These are phyloP conservation scores for Bryoerythrophyllum caledonicum DNA, from an alignment of 225 moss, liverwort and hornwort species.

Conservation along the genomic window DNA sequence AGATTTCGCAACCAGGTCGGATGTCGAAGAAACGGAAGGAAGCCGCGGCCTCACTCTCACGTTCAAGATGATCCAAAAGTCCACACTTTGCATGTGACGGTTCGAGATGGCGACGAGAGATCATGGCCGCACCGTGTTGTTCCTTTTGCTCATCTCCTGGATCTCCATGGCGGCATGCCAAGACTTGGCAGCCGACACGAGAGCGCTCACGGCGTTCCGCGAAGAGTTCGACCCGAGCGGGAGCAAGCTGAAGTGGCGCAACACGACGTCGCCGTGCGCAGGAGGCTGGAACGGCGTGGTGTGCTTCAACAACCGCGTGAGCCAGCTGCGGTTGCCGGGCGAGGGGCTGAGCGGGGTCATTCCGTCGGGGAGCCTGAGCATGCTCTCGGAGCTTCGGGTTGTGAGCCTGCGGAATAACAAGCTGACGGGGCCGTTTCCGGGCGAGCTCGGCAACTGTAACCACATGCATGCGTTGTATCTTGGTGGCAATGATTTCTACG, in stretches of 20 bases:
- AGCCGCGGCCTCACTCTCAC: not conserved
- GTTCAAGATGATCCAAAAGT: slow-evolving; percentile 15
- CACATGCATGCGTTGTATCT: slow-evolving; percentile 68
- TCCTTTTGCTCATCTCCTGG: slow-evolving; percentile 13
- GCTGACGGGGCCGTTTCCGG: slow-evolving; percentile 61
- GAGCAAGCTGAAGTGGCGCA: slow-evolving; percentile 39
- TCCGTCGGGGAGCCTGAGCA: slow-evolving; percentile 50
- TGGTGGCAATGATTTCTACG: slow-evolving; percentile 55
- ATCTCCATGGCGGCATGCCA: slow-evolving; percentile 27
- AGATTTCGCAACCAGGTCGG: not conserved
- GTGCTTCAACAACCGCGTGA: slow-evolving; percentile 35
- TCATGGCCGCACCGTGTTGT: slow-evolving; percentile 27
- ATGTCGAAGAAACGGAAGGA: slow-evolving; percentile 37
- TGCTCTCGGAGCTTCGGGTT: slow-evolving; percentile 75
- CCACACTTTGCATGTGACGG: not conserved
- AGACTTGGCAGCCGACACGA: slow-evolving; percentile 42
- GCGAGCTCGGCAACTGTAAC: slow-evolving; percentile 52
- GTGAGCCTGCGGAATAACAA: slow-evolving; percentile 73
- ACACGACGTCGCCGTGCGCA: slow-evolving; percentile 36
- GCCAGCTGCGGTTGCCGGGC: slow-evolving; percentile 47
- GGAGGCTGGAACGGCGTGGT: slow-evolving; percentile 38
- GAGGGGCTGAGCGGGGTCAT: slow-evolving; percentile 36
- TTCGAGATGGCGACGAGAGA: slow-evolving; percentile 31
- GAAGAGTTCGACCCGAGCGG: slow-evolving; percentile 39
- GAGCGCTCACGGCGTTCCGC: slow-evolving; percentile 36